A percentile compares a stretch with the other conserved stretches of the same genome.
Evolutionary conservation across 2,329 filamentous ascomycete genomes (phyloP).

Genomic region (Trichoderma breve): DNA sequence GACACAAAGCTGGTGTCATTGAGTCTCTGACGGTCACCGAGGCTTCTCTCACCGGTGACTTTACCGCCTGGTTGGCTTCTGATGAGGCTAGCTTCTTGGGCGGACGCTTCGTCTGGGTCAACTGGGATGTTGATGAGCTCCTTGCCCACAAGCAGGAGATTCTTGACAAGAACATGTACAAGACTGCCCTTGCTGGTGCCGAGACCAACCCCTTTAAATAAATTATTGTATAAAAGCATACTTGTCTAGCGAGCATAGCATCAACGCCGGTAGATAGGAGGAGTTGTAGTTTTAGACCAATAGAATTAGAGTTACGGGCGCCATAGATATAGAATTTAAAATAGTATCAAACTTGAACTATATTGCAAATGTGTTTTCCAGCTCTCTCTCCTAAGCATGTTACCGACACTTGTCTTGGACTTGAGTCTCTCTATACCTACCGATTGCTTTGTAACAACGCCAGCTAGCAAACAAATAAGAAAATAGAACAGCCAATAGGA

Average conservation of each 20-base stretch:
- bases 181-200: not conserved
- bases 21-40: not conserved
- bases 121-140: constrained; percentile 2
- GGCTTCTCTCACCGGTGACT: not conserved
- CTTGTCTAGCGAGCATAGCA: not conserved
- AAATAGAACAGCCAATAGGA: not conserved
- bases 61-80: not conserved
- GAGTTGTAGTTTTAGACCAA: not conserved
- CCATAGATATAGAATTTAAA: not conserved
- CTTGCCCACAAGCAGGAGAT: not conserved
- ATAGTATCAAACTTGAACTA: not conserved
- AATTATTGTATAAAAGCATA: not conserved
- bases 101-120: constrained; percentile 6
- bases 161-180: not conserved
- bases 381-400: not conserved
- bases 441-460: not conserved
- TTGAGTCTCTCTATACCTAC: not conserved
- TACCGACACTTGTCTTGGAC: not conserved
- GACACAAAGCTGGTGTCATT: not conserved
- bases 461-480: no score
- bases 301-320: not conserved
- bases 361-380: not conserved
- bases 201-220: not conserved
- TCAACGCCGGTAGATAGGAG: not conserved
- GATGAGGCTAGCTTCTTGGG: constrained; percentile 1